A percentile compares a stretch with the other conserved stretches of the same genome.
Evolutionary conservation across 2,329 filamentous ascomycete species (phyloP).

Genomic region (Penicillium sp.): DNA sequence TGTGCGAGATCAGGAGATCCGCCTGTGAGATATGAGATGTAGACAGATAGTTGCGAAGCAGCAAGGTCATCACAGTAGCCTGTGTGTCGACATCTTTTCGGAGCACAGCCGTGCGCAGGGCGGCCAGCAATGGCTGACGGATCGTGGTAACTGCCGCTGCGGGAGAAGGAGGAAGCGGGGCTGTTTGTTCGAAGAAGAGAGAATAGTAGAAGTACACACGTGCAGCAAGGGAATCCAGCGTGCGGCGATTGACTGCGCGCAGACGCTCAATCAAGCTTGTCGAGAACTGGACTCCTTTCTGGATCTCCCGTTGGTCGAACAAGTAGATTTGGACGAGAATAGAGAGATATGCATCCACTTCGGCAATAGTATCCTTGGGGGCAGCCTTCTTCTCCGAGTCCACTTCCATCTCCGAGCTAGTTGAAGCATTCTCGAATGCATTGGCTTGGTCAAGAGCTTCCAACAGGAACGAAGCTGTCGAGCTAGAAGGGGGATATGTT

Average conservation of each 20-base stretch:
- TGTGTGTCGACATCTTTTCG: constrained; percentile 98
- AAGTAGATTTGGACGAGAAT: constrained; percentile 85
- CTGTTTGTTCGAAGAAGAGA: constrained; percentile 88
- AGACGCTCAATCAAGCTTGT: constrained; percentile 78
- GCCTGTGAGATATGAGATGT: constrained; percentile 97
- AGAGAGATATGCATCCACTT: constrained; percentile 84
- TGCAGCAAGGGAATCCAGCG: constrained; percentile 86
- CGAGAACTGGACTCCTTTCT: constrained; percentile 82
- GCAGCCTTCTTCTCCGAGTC: constrained; percentile 65
- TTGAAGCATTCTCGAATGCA: constrained; percentile 60
- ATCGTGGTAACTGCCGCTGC: constrained; percentile 84
- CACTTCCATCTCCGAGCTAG: constrained; percentile 69
- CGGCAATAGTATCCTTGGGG: constrained; percentile 74
- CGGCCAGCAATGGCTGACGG: constrained; percentile 79
- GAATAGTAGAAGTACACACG: constrained; percentile 99
- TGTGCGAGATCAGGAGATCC: constrained; percentile 92
- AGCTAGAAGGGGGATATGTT: constrained; percentile 69
- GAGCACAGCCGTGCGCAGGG: constrained; percentile 89
- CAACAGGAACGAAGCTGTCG: constrained; percentile 68
- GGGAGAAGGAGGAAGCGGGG: constrained; percentile 82
- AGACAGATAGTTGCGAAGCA: constrained; percentile 92
- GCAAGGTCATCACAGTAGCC: constrained; percentile 88
- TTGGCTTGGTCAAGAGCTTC: constrained; percentile 66
- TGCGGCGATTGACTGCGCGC: constrained; percentile 86
- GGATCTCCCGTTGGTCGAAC: constrained; percentile 77